Evolutionary conservation across 2,329 filamentous ascomycete genomes (phyloP).

Genomic region (Trichoderma guizhouense): DNA sequence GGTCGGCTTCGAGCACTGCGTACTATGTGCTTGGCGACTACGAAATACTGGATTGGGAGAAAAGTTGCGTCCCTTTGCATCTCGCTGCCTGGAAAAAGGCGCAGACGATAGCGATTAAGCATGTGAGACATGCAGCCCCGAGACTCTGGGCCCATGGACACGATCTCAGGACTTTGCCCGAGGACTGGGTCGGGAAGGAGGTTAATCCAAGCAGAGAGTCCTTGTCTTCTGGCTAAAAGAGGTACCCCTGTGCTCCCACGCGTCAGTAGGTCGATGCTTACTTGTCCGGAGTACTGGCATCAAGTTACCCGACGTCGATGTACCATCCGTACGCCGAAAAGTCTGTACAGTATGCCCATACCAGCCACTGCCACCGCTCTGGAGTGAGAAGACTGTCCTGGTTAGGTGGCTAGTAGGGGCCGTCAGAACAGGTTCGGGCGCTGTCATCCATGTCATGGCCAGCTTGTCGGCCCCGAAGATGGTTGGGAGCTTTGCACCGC

Average conservation of each 20-base stretch:
- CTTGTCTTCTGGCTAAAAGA: slow-evolving; percentile 6
- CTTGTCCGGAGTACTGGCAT: neutral
- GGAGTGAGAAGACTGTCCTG: neutral
- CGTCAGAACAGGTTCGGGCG: neutral
- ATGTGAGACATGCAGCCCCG: neutral
- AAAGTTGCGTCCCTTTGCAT: neutral
- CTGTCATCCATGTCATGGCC: neutral
- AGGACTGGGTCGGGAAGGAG: slow-evolving; percentile 3
- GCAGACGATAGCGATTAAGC: neutral
- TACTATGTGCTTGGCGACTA: neutral
- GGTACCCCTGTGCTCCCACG: neutral
- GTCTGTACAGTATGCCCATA: neutral
- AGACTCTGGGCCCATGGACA: neutral
- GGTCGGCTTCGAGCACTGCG: neutral
- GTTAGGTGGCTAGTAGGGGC: neutral
- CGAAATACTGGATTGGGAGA: neutral
- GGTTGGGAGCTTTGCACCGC: neutral
- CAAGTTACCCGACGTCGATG: neutral
- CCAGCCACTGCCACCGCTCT: neutral
- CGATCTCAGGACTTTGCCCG: slow-evolving; percentile 1
- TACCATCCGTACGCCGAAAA: neutral
- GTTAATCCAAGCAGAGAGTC: neutral
- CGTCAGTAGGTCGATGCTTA: neutral
- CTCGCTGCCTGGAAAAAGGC: neutral
- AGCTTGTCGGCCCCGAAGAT: neutral